Percentiles rank a stretch among this genome's conserved stretches.
Conservation (phyloP, 2,329 filamentous ascomycete species). For the Eutypa lata region DNA sequence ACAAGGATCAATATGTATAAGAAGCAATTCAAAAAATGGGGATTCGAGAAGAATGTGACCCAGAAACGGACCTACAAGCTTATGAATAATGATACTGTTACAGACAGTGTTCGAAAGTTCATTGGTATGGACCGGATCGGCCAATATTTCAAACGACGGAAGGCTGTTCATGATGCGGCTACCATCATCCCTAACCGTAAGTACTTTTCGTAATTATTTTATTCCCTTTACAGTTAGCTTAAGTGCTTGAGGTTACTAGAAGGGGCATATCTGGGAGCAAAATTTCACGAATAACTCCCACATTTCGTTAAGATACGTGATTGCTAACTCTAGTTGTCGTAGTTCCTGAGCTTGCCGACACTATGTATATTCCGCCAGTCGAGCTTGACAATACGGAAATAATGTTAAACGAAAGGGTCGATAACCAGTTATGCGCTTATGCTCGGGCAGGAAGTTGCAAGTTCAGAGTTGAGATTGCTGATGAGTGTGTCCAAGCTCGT, state of each 20-base stretch:
- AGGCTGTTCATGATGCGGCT: not conserved
- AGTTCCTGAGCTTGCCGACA: not conserved
- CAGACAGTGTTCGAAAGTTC: not conserved
- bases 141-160: not conserved
- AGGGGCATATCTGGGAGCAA: too few relatives aligned
- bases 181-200: not conserved
- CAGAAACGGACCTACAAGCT: not conserved
- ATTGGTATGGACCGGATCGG: conserved; percentile 1
- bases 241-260: too few relatives aligned
- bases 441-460: not conserved
- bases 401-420: not conserved
- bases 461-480: not conserved
- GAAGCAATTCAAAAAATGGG: conserved; percentile 3
- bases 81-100: not conserved
- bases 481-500: not conserved
- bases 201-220: too few relatives aligned
- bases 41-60: conserved; percentile 3
- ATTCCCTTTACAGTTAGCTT: too few relatives aligned
- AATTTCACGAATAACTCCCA: too few relatives aligned
- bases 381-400: not conserved
- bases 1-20: conserved; percentile 2
- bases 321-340: too few relatives aligned
- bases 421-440: not conserved
- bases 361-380: not conserved
- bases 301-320: too few relatives aligned